Evolutionary conservation across 345 rosid species (phyloP).

Genomic region (Eucalyptus polybractea): DNA sequence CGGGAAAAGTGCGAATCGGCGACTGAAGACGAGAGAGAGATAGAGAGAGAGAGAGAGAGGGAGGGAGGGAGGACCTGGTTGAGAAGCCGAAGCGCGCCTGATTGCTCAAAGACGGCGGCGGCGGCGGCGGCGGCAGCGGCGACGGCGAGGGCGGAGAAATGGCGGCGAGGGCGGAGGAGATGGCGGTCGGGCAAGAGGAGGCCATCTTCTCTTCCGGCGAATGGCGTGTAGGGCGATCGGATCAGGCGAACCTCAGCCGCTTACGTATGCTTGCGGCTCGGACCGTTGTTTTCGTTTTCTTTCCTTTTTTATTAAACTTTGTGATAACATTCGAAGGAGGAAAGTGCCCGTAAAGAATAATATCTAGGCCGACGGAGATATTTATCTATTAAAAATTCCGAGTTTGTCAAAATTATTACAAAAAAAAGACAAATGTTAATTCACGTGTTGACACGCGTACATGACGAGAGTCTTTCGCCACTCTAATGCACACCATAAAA

Average conservation of each 20-base stretch:
- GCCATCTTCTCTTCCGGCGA: not conserved
- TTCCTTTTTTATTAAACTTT: not conserved
- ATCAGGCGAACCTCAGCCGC: rapidly evolving
- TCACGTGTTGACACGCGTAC: not conserved
- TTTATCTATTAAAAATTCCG: not conserved
- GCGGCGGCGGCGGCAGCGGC: not conserved
- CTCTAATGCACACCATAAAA: not conserved
- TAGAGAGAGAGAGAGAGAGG: rapidly evolving
- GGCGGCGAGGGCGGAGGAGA: not conserved
- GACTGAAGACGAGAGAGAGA: not conserved
- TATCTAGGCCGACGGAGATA: not conserved
- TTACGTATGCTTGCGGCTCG: rapidly evolving
- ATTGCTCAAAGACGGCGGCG: not conserved
- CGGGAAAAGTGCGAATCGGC: not conserved
- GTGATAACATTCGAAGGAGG: not conserved
- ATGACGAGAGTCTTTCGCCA: not conserved
- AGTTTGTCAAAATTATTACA: not conserved
- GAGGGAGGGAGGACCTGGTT: not conserved
- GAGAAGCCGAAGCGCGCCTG: not conserved
- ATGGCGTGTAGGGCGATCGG: not conserved
- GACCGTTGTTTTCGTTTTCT: rapidly evolving
- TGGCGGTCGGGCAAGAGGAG: not conserved
- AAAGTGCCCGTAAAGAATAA: not conserved
- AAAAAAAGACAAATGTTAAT: not conserved
- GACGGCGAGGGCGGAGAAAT: not conserved